Evolutionary conservation across 1,284 basidiomycete genomes (phyloP), one percentile per base, ranked within the genome.

Genomic region (Ganoderma multipileum): DNA sequence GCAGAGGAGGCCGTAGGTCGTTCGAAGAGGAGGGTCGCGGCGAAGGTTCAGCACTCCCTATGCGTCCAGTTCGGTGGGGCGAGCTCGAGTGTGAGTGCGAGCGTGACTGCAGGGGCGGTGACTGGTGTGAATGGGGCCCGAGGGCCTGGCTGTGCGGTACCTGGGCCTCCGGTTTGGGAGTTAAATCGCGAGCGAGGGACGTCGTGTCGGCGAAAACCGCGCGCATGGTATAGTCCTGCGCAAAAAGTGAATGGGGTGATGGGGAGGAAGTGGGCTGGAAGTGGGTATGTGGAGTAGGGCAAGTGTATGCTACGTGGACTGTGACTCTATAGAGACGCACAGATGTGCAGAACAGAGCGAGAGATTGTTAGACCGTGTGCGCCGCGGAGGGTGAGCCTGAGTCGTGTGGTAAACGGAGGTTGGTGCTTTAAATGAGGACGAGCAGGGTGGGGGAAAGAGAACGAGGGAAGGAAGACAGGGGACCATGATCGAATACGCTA

Each of bases 141-240:
- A 44, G 42, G 16, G 44, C 20, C 36, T 58, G 33, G 30, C 59
- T 23, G 66, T 64, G 66, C 55, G 38, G 39, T 38, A 57, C 26
- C 55, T 69, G 71, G 14, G 66, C 28, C 61, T 72, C 71, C 42
- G 71, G 73, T 33, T 69, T 69, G 3, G 71, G 73, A 30, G 73
- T 71, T 68, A 68, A 72, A 66, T 70, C 71, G 57, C 71, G 68
- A 7, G 65, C 57, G 39, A 68, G 67, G 44, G 57, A 26, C 12
- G 68, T 50, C 12, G 68, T 50, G 55, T 28, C 54, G 26, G 68
- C 14, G 67, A 65, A 70, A 50, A 65, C 68, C 63, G 71, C 71
- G 67, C 71, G 71, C 71, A 72, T 72, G 41, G 54, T 38, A 54
- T 67, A 58, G 57, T 39, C 59, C 60, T 64, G 57, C 55, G 57